Conservation (phyloP, 2,329 filamentous ascomycete genomes). For the Verticillium alfalfae region DNA sequence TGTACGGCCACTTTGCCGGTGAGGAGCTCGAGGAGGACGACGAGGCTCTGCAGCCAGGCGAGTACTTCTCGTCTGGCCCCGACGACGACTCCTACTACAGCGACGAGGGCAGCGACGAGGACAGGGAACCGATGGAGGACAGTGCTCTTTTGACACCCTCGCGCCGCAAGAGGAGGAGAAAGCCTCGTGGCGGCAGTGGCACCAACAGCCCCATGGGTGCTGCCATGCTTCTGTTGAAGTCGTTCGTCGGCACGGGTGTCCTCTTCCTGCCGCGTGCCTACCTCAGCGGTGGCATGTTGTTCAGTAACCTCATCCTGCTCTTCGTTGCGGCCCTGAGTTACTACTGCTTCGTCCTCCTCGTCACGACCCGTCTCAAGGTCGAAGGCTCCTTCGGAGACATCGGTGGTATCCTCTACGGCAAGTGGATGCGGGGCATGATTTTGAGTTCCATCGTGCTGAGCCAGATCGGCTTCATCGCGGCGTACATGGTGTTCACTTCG, state of each 20-base stretch:
- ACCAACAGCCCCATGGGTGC: conserved; percentile 76
- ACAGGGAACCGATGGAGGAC: conserved; percentile 78
- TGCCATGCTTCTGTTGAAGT: conserved; percentile 84
- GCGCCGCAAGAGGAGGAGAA: conserved; percentile 68
- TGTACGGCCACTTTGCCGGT: conserved; percentile 96
- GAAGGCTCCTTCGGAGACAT: conserved; percentile 98
- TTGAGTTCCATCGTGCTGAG: conserved; percentile 89
- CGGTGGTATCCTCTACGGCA: conserved; percentile 85
- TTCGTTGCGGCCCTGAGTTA: conserved; percentile 83
- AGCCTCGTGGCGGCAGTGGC: conserved; percentile 66
- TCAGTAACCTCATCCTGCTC: conserved; percentile 88
- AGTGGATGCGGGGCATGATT: conserved; percentile 83
- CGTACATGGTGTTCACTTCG: conserved; percentile 95
- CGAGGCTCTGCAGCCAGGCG: conserved; percentile 77
- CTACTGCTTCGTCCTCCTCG: conserved; percentile 94
- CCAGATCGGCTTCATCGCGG: conserved; percentile 90
- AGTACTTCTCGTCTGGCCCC: conserved; percentile 82
- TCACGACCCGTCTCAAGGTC: conserved; percentile 77
- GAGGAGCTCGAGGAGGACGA: conserved; percentile 97
- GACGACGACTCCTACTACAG: conserved; percentile 50
- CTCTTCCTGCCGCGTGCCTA: conserved; percentile 90
- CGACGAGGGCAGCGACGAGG: conserved; percentile 49
- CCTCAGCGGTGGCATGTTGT: conserved; percentile 94
- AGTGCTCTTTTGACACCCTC: conserved; percentile 78
- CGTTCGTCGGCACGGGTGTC: conserved; percentile 94